Evolutionary conservation across 257 asterid species (phyloP).

Genomic region (Coffea canephora): DNA sequence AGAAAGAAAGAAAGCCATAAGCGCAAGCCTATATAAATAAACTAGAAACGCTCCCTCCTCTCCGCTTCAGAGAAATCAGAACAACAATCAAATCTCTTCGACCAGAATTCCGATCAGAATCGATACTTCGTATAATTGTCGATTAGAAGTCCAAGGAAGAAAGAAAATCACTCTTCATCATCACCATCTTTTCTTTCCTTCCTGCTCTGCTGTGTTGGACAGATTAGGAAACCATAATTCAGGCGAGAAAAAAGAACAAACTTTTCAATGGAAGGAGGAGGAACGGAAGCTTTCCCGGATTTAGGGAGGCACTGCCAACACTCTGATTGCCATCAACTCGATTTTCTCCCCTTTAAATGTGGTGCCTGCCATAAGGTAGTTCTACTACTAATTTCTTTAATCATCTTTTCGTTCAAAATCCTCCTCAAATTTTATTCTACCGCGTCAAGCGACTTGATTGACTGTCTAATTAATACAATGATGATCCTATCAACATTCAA

Average conservation of each 20-base stretch:
- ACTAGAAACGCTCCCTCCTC: too few relatives aligned
- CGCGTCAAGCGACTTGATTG: background rate
- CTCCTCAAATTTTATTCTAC: too few relatives aligned
- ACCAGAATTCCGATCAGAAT: background rate
- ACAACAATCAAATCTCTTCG: background rate
- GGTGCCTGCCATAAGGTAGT: constrained; percentile 54
- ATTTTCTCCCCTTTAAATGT: constrained; percentile 88
- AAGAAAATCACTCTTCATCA: background rate
- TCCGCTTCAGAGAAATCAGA: too few relatives aligned
- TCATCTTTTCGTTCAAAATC: too few relatives aligned
- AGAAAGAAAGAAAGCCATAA: too few relatives aligned
- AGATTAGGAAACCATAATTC: too few relatives aligned
- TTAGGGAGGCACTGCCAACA: constrained; percentile 81
- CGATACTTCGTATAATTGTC: background rate
- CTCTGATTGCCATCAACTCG: constrained; percentile 73
- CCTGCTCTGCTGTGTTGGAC: background rate
- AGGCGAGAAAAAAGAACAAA: background rate
- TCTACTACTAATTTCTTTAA: too few relatives aligned
- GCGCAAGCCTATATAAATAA: background rate
- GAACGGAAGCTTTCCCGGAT: constrained; percentile 90
- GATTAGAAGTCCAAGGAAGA: too few relatives aligned
- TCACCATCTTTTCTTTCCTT: background rate
- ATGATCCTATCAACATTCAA: background rate
- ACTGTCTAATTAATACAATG: background rate
- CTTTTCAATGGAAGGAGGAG: constrained; percentile 52